A percentile compares a stretch with the other conserved stretches of the same genome.
Evolutionary conservation across 306 rosid species (phyloP).

Genomic region (Hippophae rhamnoides): DNA sequence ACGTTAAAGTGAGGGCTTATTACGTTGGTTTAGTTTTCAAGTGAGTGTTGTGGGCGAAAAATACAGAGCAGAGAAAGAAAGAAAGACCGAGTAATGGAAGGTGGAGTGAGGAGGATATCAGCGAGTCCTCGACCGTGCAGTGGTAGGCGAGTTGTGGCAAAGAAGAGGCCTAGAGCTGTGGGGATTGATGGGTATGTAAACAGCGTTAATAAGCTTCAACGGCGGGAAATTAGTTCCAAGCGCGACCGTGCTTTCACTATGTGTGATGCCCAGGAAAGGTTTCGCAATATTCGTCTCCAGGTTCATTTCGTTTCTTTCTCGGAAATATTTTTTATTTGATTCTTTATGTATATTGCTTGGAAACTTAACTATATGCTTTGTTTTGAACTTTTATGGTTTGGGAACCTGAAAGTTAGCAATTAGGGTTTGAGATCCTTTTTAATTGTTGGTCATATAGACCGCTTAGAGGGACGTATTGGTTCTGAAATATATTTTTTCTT

Average conservation of each 20-base stretch:
- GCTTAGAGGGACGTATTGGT: too few relatives aligned
- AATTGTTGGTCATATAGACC: too few relatives aligned
- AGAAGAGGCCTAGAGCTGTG: slow-evolving; percentile 39
- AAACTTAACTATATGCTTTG: too few relatives aligned
- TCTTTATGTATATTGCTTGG: too few relatives aligned
- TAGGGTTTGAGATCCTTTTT: too few relatives aligned
- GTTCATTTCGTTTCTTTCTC: slow-evolving; percentile 12
- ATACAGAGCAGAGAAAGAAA: background rate
- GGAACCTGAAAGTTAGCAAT: too few relatives aligned
- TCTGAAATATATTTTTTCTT: too few relatives aligned
- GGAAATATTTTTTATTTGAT: background rate
- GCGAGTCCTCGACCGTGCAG: slow-evolving; percentile 54
- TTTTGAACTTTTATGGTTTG: too few relatives aligned
- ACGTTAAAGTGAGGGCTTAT: background rate
- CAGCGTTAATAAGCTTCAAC: slow-evolving; percentile 65
- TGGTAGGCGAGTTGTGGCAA: slow-evolving; percentile 58
- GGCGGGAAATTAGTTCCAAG: slow-evolving; percentile 71
- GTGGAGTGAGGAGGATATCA: slow-evolving; percentile 56
- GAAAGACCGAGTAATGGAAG: slow-evolving; percentile 38
- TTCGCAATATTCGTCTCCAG: slow-evolving; percentile 71
- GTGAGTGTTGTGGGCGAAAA: slow-evolving; percentile 6
- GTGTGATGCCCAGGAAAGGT: slow-evolving; percentile 63
- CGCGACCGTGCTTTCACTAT: slow-evolving; percentile 68
- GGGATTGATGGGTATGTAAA: slow-evolving; percentile 33
- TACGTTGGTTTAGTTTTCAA: background rate